These are phyloP conservation scores for Starmerella apicola DNA, from an alignment of 805 yeast species.

Conservation along the genomic window DNA sequence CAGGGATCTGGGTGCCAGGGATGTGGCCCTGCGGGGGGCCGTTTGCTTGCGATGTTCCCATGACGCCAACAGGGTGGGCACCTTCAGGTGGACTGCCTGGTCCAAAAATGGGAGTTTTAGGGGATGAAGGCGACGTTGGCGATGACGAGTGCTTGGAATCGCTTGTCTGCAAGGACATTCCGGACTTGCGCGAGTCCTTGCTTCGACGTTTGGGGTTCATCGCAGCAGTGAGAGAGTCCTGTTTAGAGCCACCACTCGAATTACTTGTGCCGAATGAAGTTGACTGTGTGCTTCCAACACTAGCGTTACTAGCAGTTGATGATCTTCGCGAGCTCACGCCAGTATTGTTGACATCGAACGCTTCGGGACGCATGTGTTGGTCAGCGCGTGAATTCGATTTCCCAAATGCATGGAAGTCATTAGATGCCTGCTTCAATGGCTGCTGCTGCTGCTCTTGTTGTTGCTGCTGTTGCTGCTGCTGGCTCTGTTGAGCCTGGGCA, in stretches of 20 bases:
- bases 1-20: too few species aligned
- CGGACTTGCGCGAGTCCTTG: neutral
- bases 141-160: neutral
- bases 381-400: slow-evolving; percentile 8
- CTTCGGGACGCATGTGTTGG: slow-evolving; percentile 23
- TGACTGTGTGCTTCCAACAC: neutral
- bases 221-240: slow-evolving; percentile 10
- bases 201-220: slow-evolving; percentile 9
- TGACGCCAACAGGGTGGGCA: neutral
- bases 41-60: neutral
- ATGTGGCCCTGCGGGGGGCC: too few species aligned
- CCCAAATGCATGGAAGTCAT: slow-evolving; percentile 5
- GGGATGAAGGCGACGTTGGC: neutral
- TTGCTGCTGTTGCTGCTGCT: neutral
- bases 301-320: slow-evolving; percentile 2
- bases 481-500: neutral
- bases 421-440: neutral
- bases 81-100: neutral
- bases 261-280: neutral
- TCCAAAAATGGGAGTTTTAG: neutral
- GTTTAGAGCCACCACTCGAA: too few species aligned
- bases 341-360: slow-evolving; percentile 22
- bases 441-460: neutral
- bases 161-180: slow-evolving; percentile 8
- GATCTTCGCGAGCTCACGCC: slow-evolving; percentile 22